phyloP scores from a whole-genome alignment of 2,329 filamentous ascomycete genomes.

The Talaromyces amestolkiae region DNA sequence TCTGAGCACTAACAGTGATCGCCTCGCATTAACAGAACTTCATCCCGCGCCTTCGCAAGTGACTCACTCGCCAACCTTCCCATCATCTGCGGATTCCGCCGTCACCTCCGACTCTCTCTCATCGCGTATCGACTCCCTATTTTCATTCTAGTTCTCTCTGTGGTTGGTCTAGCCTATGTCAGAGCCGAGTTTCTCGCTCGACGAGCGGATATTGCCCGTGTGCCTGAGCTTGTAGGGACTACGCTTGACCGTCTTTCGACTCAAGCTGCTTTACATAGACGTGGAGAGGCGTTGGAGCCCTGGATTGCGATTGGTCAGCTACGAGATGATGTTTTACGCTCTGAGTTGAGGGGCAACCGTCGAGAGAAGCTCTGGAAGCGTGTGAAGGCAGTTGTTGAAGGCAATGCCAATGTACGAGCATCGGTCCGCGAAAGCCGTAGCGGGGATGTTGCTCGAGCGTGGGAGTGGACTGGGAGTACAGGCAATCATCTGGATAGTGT shows the following conservation, averaged over 20 bases:
- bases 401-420: slow-evolving; percentile 85
- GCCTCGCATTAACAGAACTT: slow-evolving; percentile 70
- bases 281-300: slow-evolving; percentile 65
- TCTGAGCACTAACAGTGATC: slow-evolving; percentile 76
- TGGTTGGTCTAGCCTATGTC: slow-evolving; percentile 59
- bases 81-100: slow-evolving; percentile 58
- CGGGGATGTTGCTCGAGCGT: slow-evolving; percentile 59
- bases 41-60: slow-evolving; percentile 70
- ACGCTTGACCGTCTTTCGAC: slow-evolving; percentile 78
- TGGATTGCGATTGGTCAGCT: slow-evolving; percentile 87
- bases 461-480: slow-evolving; percentile 67
- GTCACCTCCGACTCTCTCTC: slow-evolving; percentile 48
- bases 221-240: slow-evolving; percentile 80
- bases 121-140: slow-evolving; percentile 52
- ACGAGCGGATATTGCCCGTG: slow-evolving; percentile 64
- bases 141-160: slow-evolving; percentile 45
- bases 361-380: slow-evolving; percentile 80
- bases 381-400: slow-evolving; percentile 81
- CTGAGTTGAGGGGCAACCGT: slow-evolving; percentile 72
- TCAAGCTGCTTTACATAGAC: slow-evolving; percentile 76
- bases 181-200: slow-evolving; percentile 63
- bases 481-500: slow-evolving; percentile 46
- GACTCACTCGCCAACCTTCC: slow-evolving; percentile 89
- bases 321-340: slow-evolving; percentile 82
- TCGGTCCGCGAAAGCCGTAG: slow-evolving; percentile 64